Evolutionary conservation across 1,139 yeast genomes (phyloP).

Genomic region (Meyerozyma carpophila): DNA sequence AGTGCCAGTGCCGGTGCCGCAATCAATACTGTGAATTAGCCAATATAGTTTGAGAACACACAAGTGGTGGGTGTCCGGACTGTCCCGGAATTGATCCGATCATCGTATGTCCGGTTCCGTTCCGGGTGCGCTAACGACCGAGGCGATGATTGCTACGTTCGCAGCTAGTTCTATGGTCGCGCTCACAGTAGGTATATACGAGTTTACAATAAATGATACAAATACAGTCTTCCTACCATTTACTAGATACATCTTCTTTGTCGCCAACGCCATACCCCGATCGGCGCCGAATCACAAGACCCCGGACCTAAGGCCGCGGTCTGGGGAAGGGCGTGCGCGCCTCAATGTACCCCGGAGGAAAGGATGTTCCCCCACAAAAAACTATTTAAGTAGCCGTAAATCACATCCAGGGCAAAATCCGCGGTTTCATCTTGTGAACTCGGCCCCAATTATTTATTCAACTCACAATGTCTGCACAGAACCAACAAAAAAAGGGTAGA

Average conservation of each 20-base stretch:
- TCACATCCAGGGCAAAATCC: neutral
- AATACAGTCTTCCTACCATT: no score
- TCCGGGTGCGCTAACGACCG: no score
- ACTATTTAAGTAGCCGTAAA: conserved; percentile 4
- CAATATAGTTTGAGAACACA: no score
- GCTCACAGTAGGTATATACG: no score
- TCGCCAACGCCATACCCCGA: no score
- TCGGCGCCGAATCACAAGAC: conserved; percentile 1
- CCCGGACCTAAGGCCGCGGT: conserved; percentile 2
- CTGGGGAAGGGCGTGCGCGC: conserved; percentile 1
- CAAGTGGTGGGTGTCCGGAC: no score
- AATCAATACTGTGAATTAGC: conserved; percentile 8
- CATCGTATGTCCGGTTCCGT: no score
- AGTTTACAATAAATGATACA: no score
- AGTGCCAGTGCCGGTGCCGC: conserved; percentile 10
- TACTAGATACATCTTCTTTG: no score
- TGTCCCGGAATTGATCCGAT: no score
- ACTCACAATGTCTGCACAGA: conserved; percentile 15
- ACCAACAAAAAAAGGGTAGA: conserved; percentile 17
- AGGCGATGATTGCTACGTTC: no score
- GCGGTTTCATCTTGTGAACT: conserved; percentile 2
- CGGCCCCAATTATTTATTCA: neutral
- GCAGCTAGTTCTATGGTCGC: no score
- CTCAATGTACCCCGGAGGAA: conserved; percentile 10
- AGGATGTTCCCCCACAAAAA: conserved; percentile 9